A percentile compares a stretch with the other conserved stretches of the same genome.
phyloP scores from a whole-genome alignment of 495 filamentous ascomycete species.

The Hypomontagnella monticulosa region DNA sequence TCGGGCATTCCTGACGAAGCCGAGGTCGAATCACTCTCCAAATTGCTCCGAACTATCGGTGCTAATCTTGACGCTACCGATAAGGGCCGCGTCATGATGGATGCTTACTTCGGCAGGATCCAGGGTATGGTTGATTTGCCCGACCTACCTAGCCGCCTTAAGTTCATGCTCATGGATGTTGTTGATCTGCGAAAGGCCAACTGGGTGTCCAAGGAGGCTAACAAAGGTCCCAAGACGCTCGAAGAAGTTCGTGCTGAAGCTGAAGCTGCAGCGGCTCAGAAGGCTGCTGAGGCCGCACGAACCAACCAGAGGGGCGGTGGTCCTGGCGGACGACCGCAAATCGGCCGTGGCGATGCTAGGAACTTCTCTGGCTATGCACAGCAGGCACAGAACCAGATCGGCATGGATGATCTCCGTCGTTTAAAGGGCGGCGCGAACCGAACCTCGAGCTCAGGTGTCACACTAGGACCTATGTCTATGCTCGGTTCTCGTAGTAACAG shows the following conservation, averaged over 20 bases:
- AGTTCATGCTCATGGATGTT: constrained; percentile 97
- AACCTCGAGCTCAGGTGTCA: constrained; percentile 67
- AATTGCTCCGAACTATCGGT: constrained; percentile 91
- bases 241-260: constrained; percentile 86
- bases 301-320: constrained; percentile 66
- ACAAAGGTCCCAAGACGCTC: constrained; percentile 96
- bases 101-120: constrained; percentile 93
- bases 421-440: constrained; percentile 68
- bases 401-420: constrained; percentile 86
- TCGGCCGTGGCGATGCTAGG: constrained; percentile 87
- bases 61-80: constrained; percentile 81
- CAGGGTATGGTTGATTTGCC: constrained; percentile 77
- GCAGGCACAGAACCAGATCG: constrained; percentile 77
- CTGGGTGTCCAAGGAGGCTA: constrained; percentile 87
- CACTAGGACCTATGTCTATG: constrained; percentile 82
- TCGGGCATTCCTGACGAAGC: constrained; percentile 93
- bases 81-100: constrained; percentile 84
- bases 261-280: constrained; percentile 76
- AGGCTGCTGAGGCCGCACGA: constrained; percentile 69
- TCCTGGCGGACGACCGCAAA: constrained; percentile 64
- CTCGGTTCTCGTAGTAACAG: constrained; percentile 83
- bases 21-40: constrained; percentile 93
- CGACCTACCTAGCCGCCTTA: constrained; percentile 83
- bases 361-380: constrained; percentile 76
- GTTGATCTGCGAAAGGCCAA: constrained; percentile 77